These are phyloP conservation scores for Saccharomyces kudriavzevii DNA, from an alignment of 805 yeast species.

Conservation along the genomic window DNA sequence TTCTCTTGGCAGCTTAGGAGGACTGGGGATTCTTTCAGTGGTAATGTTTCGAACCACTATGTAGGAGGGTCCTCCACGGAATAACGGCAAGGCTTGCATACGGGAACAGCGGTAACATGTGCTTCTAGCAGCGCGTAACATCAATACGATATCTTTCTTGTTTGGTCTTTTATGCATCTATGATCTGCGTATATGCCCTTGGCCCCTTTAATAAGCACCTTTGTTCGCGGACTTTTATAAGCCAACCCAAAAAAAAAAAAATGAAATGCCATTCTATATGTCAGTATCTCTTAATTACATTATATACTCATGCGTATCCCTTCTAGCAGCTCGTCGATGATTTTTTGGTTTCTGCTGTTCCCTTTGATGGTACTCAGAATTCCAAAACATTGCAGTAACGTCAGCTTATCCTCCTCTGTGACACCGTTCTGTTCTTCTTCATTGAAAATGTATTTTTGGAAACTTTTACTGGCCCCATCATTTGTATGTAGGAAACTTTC, in stretches of 20 bases:
- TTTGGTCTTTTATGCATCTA: neutral
- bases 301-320: conserved; percentile 31
- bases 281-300: neutral
- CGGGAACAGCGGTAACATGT: neutral
- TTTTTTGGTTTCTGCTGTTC: conserved; percentile 46
- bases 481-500: conserved; percentile 33
- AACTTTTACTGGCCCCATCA: conserved; percentile 28
- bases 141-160: neutral
- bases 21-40: conserved; percentile 22
- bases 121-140: neutral
- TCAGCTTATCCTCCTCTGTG: conserved; percentile 35
- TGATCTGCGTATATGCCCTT: neutral
- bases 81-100: neutral
- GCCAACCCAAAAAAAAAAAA: neutral
- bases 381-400: conserved; percentile 56
- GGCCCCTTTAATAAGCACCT: neutral
- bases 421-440: conserved; percentile 35
- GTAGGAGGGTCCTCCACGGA: neutral
- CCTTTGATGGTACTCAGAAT: conserved; percentile 46
- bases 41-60: conserved; percentile 7
- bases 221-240: neutral
- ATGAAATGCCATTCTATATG: neutral
- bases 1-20: conserved; percentile 29
- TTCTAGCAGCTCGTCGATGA: conserved; percentile 45
- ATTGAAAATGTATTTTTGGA: conserved; percentile 27